These are phyloP conservation scores for Cladosporium halotolerans DNA, from an alignment of 2,329 filamentous ascomycete species.

Conservation along the genomic window DNA sequence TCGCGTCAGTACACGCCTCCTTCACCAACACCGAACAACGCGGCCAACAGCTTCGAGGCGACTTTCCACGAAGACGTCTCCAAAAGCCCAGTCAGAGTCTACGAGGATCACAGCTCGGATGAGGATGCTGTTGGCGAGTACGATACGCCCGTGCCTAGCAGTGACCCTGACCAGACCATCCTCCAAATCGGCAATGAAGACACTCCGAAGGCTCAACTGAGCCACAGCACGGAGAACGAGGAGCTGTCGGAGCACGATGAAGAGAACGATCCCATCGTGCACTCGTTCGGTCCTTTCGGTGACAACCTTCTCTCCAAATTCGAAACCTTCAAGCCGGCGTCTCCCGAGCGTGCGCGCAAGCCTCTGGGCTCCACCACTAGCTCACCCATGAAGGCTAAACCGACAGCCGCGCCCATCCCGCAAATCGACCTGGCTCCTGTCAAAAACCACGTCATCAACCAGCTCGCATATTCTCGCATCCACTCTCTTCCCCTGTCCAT, in stretches of 20 bases:
- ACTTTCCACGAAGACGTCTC: conserved; percentile 39
- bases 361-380: conserved; percentile 25
- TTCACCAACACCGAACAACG: conserved; percentile 64
- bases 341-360: conserved; percentile 48
- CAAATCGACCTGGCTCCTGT: conserved; percentile 39
- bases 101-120: conserved; percentile 62
- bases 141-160: conserved; percentile 17
- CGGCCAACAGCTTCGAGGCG: conserved; percentile 37
- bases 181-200: conserved; percentile 4
- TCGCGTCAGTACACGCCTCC: conserved; percentile 44
- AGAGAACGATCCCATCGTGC: conserved; percentile 88
- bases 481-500: conserved; percentile 86
- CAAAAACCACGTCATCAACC: conserved; percentile 86
- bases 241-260: conserved; percentile 76
- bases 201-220: conserved; percentile 18
- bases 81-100: conserved; percentile 56
- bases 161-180: conserved; percentile 7
- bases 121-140: conserved; percentile 37
- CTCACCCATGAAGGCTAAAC: conserved; percentile 21
- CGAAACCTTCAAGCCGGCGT: conserved; percentile 66
- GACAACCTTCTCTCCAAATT: conserved; percentile 77
- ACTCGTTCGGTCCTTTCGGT: conserved; percentile 87
- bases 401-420: conserved; percentile 16
- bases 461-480: conserved; percentile 87
- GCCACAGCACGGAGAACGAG: conserved; percentile 36